These are phyloP conservation scores for Cornus florida DNA, from an alignment of 148 eudicot species.

Conservation along the genomic window DNA sequence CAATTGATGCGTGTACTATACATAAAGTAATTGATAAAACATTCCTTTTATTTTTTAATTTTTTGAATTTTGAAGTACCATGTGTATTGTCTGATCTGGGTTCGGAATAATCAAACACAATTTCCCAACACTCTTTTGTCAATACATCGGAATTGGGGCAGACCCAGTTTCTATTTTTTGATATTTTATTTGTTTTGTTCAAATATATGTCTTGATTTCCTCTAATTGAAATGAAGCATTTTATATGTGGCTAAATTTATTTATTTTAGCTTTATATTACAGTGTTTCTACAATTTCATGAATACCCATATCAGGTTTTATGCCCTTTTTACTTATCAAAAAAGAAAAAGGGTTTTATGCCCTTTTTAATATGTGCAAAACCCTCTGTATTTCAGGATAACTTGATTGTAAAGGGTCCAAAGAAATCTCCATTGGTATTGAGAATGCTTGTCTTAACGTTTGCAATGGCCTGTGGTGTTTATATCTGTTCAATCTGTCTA, in stretches of 20 bases:
- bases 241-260: neutral
- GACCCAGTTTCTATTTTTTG: constrained; percentile 7
- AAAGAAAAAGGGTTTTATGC: neutral
- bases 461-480: constrained; percentile 65
- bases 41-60: neutral
- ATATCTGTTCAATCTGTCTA: constrained; percentile 53
- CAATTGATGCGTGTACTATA: neutral
- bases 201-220: no score
- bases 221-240: no score
- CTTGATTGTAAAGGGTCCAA: constrained; percentile 40
- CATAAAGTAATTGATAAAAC: neutral
- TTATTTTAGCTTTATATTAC: neutral
- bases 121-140: neutral
- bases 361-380: constrained; percentile 18
- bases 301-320: neutral
- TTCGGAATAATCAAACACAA: neutral
- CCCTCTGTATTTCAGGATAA: constrained; percentile 48
- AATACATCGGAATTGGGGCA: neutral
- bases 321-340: constrained; percentile 6
- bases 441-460: constrained; percentile 56
- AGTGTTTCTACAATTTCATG: neutral
- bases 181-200: neutral
- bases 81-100: constrained; percentile 12
- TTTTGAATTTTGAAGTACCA: neutral
- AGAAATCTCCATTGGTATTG: constrained; percentile 47